phyloP scores from a whole-genome alignment of 768 basidiomycete genomes.

The Suillus subluteus region DNA sequence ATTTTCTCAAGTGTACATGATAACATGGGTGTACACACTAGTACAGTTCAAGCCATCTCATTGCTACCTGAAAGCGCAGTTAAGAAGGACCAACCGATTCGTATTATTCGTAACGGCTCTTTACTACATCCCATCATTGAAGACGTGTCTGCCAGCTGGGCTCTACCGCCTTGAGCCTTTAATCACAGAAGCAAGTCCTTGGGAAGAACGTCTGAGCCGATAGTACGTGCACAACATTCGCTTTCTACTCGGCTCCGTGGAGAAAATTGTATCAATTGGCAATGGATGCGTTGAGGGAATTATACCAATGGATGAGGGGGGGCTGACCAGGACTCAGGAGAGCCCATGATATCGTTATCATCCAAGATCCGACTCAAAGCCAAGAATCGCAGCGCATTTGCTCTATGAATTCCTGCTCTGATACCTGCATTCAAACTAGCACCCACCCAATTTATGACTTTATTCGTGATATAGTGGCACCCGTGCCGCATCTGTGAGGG shows the following conservation, averaged over 20 bases:
- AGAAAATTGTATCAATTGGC: neutral
- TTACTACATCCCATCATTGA: neutral
- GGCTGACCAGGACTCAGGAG: neutral
- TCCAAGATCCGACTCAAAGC: neutral
- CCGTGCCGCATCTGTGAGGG: no score
- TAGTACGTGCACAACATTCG: neutral
- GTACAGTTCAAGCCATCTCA: neutral
- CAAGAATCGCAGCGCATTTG: neutral
- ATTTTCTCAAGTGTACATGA: no score
- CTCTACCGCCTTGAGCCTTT: neutral
- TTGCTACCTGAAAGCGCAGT: neutral
- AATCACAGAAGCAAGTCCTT: neutral
- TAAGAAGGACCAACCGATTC: neutral
- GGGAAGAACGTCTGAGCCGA: neutral
- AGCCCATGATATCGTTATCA: neutral
- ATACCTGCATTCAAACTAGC: neutral
- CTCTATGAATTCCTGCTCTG: neutral
- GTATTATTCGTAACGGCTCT: neutral
- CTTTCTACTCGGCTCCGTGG: constrained; percentile 1
- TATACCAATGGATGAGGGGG: neutral
- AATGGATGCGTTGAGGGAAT: constrained; percentile 1
- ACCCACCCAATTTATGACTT: neutral
- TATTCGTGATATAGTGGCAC: neutral
- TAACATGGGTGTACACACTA: no score
- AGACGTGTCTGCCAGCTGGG: neutral